Evolutionary conservation across 805 yeast genomes (phyloP), one percentile per base, ranked within the genome.

Genomic region (Wickerhamiella sorbophila): DNA sequence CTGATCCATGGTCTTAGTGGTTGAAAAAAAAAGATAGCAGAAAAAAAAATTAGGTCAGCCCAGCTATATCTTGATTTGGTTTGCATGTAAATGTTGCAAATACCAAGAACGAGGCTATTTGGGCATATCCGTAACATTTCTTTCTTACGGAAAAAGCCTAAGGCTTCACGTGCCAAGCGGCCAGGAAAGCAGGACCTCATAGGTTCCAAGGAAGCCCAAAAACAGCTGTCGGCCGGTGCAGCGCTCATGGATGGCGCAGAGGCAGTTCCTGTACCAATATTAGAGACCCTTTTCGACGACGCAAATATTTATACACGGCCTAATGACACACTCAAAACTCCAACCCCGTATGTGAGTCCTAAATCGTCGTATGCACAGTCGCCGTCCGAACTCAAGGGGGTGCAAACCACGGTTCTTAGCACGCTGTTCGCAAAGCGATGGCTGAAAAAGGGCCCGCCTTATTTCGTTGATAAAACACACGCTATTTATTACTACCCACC

Each of bases 401-500:
- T 33, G 14, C 27, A 39, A 16, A 31, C 42, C 10, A 20, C 19
- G 21, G 42, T 40, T 15, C 38, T 45, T 16, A 24, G 34, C 17
- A 9, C 35, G 26, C 5, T 48, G 27, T 45, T 45, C 31, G 16
- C 35, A 5, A 17, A 22, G 4, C 34, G 34, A 12, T n/a, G 34
- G 17, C 36, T 42, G 12, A 6, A 26, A 9, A 31, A 18, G 35
- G 27, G 40, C 31, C 43, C 35, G 16, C 31, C 15, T 4, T 18
- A 9, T 14, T 15, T 27, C 14, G 22, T 37, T 2, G 16, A 16
- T 22, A 32, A 4, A 14, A 20, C 4, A 12, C 36, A 5, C 37
- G 33, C 14, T 16, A 36, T 42, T 4, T 41, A 18, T 19, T 52
- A 42, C 29, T 44, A 49, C 27, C 55, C 55, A 5, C 52, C 55